Base-by-base conservation (phyloP, 331 rosid species). In the Phaseolus coccineus region DNA sequence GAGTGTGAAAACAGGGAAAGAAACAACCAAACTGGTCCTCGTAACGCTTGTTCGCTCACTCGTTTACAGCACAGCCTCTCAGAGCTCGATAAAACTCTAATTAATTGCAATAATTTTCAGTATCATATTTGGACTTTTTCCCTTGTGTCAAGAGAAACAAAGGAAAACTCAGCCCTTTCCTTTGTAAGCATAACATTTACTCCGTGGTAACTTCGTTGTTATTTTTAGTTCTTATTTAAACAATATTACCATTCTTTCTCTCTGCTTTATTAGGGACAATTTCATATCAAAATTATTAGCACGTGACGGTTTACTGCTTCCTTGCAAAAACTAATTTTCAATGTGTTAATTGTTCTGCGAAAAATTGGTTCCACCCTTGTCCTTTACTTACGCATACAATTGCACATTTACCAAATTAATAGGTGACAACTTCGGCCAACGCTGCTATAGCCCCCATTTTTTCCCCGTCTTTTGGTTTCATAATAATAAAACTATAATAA, bases 71-170 rank as follows among this genome's bases (percentile, higher is more conserved):
- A 71, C 57, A 71, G 24, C 55, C 51, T 39, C 76, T 4, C 1
- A 55, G 7, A 15, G 0, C 47, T 65, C 28, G 35, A 4, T 57
- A 39, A 46, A 46, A 8, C 22, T 28, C 6, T 4, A n/a, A 39
- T 80, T 70, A 47, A 51, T 76, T 22, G 35, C 14, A 9, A 27
- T 47, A 31, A 64, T 62, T 84, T 71, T 76, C 35, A 9, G 33
- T 24, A 2, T 72, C 52, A 9, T 28, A 58, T 37, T 58, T 70
- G 14, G 69, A 52, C 70, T 55, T 53, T 52, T 63, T 57, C 44
- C 46, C 42, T 33, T 39, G 5, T 14, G 46, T 30, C 33, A 59
- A 37, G 48, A 30, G 48, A 28, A 51, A 13, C 5, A 27, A 62
- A 13, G 11, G 3, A 11, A 14, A 69, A 47, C 71, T 13, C 46